Evolutionary conservation across 2,329 filamentous ascomycete genomes (phyloP), one percentile per base, ranked within the genome.

Genomic region (Diaporthe sp.): DNA sequence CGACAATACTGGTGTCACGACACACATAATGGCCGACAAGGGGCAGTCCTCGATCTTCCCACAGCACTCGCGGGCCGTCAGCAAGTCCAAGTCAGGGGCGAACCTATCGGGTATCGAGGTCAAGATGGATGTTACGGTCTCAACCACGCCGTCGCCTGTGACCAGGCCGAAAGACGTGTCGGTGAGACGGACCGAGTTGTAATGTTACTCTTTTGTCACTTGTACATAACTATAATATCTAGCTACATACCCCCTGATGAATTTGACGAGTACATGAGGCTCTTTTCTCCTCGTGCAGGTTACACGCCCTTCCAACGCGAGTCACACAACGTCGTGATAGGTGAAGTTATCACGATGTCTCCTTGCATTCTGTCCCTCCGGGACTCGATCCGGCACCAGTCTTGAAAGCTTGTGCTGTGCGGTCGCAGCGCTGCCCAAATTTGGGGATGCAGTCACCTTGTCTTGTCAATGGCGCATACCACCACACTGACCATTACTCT

Each of bases 11-110:
- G 73, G 73, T 17, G 61, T 74, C 15, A 67, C 73, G 28, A 72
- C 73, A 40, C 69, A 67, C n/a, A 71, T 74, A 30, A 47, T 74
- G 28, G 73, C 50, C 1, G 69, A 64, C 25, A 74, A 68, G 38
- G 22, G 10, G 38, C 28, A 57, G 10, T 22, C 35, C 22, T 73
- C 72, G 30, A 68, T 68, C 7, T 68, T 68, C 64, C 64, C 64
- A 3, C 64, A 68, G 64, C 45, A 68, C 47, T 67, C 47, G 28
- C 64, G 58, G 12, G 25, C 28, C 25, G 40, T 33, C 17, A 42
- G 28, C 35, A 55, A 64, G 35, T 17, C 71, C 22, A 67, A 42
- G 9, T 35, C 35, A 15, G 71, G 47, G 2, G 71, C 50, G n/a
- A 45, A 33, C 28, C 10, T 40, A 28, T 40, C 57, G 22, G 70